These are phyloP conservation scores for Diaporthe longicolla DNA, from an alignment of 2,329 filamentous ascomycete genomes.

Conservation along the genomic window DNA sequence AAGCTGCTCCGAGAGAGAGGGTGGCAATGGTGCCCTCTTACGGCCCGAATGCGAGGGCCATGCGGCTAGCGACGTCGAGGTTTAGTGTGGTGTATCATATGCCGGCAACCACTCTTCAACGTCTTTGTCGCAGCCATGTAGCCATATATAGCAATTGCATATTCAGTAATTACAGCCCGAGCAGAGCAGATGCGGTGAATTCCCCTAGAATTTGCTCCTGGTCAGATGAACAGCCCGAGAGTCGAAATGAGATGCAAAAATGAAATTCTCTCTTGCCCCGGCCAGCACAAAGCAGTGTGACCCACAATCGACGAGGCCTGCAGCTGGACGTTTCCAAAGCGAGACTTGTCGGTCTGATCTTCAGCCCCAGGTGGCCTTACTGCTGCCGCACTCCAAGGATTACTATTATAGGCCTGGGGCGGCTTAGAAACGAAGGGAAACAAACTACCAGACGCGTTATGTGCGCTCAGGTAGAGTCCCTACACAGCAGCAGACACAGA, in stretches of 20 bases:
- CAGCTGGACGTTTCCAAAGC: not conserved
- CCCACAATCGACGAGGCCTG: not conserved
- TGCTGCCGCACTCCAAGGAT: not conserved
- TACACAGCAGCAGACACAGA: not conserved
- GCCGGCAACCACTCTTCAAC: slow-evolving; percentile 18
- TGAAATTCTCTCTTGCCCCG: not conserved
- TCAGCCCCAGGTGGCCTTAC: slow-evolving; percentile 3
- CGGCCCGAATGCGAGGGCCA: slow-evolving; percentile 22
- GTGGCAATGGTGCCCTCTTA: slow-evolving; percentile 13
- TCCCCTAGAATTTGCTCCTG: not conserved
- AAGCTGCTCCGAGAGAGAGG: not conserved
- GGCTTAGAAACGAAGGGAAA: slow-evolving; percentile 22
- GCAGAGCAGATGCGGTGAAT: not conserved
- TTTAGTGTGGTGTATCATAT: slow-evolving; percentile 30
- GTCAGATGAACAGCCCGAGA: not conserved
- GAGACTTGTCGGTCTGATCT: slow-evolving; percentile 22
- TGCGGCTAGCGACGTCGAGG: slow-evolving; percentile 20
- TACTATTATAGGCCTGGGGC: slow-evolving; percentile 13
- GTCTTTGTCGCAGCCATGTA: slow-evolving; percentile 1
- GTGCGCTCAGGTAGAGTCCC: not conserved
- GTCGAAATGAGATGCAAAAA: not conserved
- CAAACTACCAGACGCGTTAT: slow-evolving; percentile 1
- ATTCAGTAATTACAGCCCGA: not conserved
- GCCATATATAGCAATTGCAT: not conserved
- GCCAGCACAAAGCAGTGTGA: not conserved